Evolutionary conservation across 805 yeast genomes (phyloP), one percentile per base, ranked within the genome.

Genomic region (Clavispora asparagi): DNA sequence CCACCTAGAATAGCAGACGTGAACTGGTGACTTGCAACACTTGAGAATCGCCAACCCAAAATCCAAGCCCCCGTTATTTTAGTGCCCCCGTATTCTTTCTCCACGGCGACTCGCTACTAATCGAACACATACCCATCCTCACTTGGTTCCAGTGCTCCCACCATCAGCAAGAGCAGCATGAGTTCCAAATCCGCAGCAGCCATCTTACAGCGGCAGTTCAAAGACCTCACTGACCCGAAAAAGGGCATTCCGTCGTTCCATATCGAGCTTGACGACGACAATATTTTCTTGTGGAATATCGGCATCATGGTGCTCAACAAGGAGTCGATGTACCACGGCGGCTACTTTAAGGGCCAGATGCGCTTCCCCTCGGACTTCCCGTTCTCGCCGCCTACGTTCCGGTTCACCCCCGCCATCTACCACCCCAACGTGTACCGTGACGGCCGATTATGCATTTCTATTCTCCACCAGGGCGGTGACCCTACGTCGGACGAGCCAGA

Each of bases 391-490:
- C 99, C 98, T 38, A 81, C 85, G 32, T 92, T 90, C 71, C 76
- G 95, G 56, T 92, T 92, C 73, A 84, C 92, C 7, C 96, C 97
- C 12, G 85, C 96, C 38, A 87, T 92, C 55, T 91, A 82, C 69
- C 98, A 92, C 61, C 98, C 98, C 25, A 92, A 92, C 64, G 95
- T 92, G 45, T 92, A 92, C 68, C 79, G 88, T 50, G 97, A 91
- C 66, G 98, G 98, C 14, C 72, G 95, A 55, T 75, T 94, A 40
- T 92, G 98, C 73, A 90, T 91, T 50, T 88, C 96, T 43, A 92
- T 92, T 52, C 74, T 92, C 50, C 98, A 92, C 66, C 87, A 85
- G 54, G 86, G 92, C 14, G 97, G 96, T 23, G 96, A 90, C 62
- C 87, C 86, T 16, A 84, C 92, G 43, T 79, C 87, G 32, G 97